A percentile compares a stretch with the other conserved stretches of the same genome.
phyloP scores from a whole-genome alignment of 306 rosid genomes.

The Lathyrus oleraceus region DNA sequence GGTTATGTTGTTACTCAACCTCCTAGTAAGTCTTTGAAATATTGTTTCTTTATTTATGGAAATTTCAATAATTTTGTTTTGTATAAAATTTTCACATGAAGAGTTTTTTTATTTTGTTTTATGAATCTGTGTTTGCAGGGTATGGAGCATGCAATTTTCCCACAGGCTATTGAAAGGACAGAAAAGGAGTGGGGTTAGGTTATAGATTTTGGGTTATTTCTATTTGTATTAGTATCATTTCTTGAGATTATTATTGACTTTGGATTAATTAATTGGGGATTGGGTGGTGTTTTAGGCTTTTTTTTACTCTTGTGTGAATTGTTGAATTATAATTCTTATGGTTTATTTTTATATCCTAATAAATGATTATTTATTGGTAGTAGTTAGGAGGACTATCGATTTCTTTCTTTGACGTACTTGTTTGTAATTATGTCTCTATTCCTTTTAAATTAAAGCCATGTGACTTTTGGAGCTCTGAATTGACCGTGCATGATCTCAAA shows the following conservation, averaged over 20 bases:
- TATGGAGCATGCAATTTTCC: conserved; percentile 66
- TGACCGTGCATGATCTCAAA: background rate
- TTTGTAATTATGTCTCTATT: conserved; percentile 33
- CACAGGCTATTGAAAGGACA: conserved; percentile 46
- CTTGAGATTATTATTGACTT: background rate
- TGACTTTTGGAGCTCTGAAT: background rate
- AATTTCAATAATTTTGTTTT: background rate
- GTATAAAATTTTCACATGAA: background rate
- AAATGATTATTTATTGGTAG: conserved; percentile 17
- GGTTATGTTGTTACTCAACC: conserved; percentile 69
- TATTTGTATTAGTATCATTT: background rate
- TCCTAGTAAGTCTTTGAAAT: conserved; percentile 52
- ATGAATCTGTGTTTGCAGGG: conserved; percentile 38
- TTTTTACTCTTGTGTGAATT: background rate
- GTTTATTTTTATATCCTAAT: background rate
- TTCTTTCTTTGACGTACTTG: conserved; percentile 34
- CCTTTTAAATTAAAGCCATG: conserved; percentile 38
- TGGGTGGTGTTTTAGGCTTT: background rate
- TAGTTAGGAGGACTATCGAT: conserved; percentile 18
- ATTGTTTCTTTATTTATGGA: background rate
- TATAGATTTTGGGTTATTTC: background rate
- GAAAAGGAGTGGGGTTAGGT: background rate
- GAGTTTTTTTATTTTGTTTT: background rate
- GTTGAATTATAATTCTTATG: background rate
- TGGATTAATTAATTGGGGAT: background rate